Evolutionary conservation across 495 filamentous ascomycete species (phyloP).

Genomic region (Jackrogersella minutella): DNA sequence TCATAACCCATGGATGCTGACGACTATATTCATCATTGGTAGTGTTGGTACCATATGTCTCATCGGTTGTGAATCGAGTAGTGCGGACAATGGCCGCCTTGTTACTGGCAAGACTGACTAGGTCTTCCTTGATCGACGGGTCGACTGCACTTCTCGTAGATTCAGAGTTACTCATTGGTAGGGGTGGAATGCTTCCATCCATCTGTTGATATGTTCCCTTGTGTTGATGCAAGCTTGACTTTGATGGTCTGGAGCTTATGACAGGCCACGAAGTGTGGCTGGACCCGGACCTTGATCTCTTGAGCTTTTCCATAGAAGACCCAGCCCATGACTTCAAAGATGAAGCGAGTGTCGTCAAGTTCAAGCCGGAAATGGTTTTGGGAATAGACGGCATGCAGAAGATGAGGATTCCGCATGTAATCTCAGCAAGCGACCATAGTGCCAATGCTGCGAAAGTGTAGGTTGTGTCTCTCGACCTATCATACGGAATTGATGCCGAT

Average conservation of each 20-base stretch:
- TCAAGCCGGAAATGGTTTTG: constrained; percentile 14
- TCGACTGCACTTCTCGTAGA: not conserved
- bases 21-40: not conserved
- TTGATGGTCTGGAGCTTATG: not conserved
- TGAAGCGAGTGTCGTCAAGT: not conserved
- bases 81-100: not conserved
- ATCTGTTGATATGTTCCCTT: not conserved
- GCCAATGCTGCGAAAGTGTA: constrained; percentile 18
- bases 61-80: not conserved
- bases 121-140: not conserved
- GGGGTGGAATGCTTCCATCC: not conserved
- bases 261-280: not conserved
- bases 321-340: not conserved
- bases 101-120: not conserved
- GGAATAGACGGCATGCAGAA: constrained; percentile 29
- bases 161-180: not conserved
- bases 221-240: not conserved
- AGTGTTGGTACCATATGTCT: not conserved
- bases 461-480: constrained; percentile 13
- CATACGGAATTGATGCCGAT: constrained; percentile 20
- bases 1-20: not conserved
- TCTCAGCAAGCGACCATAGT: constrained; percentile 34
- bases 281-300: not conserved
- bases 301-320: not conserved
- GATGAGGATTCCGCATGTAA: constrained; percentile 35